Percentiles rank a stretch among this genome's conserved stretches.
Conservation (phyloP, 208 protist species). For the Perkinsela sp. region DNA sequence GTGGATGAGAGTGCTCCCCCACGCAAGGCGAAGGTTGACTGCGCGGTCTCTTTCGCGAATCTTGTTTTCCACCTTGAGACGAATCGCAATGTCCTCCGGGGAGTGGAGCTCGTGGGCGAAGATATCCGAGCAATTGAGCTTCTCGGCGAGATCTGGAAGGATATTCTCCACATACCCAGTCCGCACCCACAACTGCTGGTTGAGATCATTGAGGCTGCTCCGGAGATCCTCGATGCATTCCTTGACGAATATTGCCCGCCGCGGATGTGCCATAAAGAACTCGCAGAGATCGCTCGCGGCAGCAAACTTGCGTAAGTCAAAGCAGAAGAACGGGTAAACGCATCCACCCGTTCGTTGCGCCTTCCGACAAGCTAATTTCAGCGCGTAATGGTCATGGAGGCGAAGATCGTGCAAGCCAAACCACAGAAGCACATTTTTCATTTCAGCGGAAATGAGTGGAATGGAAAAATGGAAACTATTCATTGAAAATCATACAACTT, state of each 20-base stretch:
- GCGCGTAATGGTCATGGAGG: conserved; percentile 44
- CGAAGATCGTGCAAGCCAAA: conserved; percentile 16
- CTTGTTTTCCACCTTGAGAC: not conserved
- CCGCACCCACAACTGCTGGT: not conserved
- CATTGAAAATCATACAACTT: too few relatives aligned
- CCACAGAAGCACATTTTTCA: not conserved
- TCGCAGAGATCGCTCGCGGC: conserved; percentile 37
- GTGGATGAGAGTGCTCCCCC: conserved; percentile 60
- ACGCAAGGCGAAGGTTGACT: conserved; percentile 24
- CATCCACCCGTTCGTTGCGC: conserved; percentile 7
- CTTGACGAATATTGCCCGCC: conserved; percentile 33
- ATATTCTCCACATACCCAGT: not conserved
- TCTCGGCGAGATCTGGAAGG: not conserved
- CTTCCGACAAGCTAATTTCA: conserved; percentile 25
- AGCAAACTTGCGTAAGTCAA: conserved; percentile 51
- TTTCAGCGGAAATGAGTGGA: too few relatives aligned
- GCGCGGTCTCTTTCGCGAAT: not conserved
- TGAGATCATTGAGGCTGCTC: conserved; percentile 11
- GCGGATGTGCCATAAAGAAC: conserved; percentile 43
- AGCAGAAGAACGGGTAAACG: conserved; percentile 6
- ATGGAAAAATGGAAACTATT: too few relatives aligned
- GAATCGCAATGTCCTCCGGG: not conserved
- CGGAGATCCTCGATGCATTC: conserved; percentile 29
- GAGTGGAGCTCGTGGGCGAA: not conserved
- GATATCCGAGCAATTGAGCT: not conserved